Evolutionary conservation across 2,329 filamentous ascomycete species (phyloP).

Genomic region (Beauveria sp.): DNA sequence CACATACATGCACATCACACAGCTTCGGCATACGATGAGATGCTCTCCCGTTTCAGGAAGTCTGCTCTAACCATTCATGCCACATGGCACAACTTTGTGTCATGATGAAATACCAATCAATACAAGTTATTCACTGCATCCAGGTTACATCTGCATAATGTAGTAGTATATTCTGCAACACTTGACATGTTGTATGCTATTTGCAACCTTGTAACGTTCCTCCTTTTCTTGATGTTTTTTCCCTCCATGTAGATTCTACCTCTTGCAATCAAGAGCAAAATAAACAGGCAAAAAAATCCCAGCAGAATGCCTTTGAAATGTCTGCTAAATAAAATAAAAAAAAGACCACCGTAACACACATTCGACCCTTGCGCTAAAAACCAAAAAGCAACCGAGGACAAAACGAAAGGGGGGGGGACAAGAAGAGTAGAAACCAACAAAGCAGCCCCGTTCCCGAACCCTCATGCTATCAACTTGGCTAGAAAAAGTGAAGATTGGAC

Average conservation of each 20-base stretch:
- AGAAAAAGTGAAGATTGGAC: background rate
- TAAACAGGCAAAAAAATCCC: slow-evolving; percentile 6
- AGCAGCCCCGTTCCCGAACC: background rate
- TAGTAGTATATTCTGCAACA: slow-evolving; percentile 3
- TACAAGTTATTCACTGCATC: background rate
- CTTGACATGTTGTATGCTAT: background rate
- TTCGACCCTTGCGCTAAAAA: background rate
- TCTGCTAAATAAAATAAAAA: background rate
- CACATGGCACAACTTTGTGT: background rate
- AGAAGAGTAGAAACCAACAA: background rate
- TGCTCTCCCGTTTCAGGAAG: background rate
- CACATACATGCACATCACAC: background rate
- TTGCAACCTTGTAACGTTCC: background rate
- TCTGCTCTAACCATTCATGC: background rate
- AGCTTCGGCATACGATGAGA: background rate
- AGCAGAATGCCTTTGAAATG: background rate
- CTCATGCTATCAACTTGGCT: background rate
- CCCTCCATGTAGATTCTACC: background rate
- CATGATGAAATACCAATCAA: background rate
- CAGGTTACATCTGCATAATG: background rate
- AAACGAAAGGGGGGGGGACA: background rate
- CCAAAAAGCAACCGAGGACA: background rate
- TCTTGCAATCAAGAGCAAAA: slow-evolving; percentile 11
- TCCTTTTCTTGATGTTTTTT: slow-evolving; percentile 6
- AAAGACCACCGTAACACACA: background rate